Base-by-base conservation (phyloP, 1,139 yeast genomes). In the Saccharomyces hybrid region DNA sequence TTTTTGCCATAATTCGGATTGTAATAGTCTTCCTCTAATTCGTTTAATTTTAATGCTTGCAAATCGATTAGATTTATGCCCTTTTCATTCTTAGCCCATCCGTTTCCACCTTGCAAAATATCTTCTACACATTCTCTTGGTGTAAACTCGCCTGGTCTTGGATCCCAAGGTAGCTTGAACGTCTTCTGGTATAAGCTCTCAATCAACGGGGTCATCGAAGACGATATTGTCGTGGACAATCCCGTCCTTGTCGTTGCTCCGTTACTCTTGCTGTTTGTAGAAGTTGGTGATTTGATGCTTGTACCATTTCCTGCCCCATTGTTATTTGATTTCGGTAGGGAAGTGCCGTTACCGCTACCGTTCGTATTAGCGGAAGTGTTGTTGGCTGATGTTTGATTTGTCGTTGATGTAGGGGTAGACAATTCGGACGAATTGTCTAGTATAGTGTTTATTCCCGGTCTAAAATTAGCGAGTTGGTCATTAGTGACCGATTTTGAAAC, bases 81-180 rank as follows among this genome's bases (percentile, higher is more conserved):
- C 25, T 73, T 76, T 55, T 76, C 81, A 53, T 75, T 74, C 53
- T 73, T 67, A 3, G 76, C 75, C 86, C 86, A 85, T 0, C 93
- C 95, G 53, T 81, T 80, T 1, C 91, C 88, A 23, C 86, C 88
- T 25, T 80, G 77, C 57, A 89, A 79, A 2, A 91, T 85, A 66
- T 88, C 95, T 47, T 83, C 82, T 9, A 90, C 77, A 59, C 93
- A 82, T 54, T 82, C 85, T 51, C 80, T 79, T 0, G 96, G 95
- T 9, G 85, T 76, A 57, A 78, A 81, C 59, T 86, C 93, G 51
- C 88, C 82, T 14, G 89, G 84, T 55, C 85, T 81, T 1, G 84
- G 82, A 62, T 86, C 90, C 96, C 96, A 89, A 0, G 88, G 79
- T 44, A 86, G 76, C 55, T 85, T 84, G 63, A 85, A 79, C 1